These are phyloP conservation scores for Raffaelea albimanens DNA, from an alignment of 2,329 filamentous ascomycete species.

Conservation along the genomic window DNA sequence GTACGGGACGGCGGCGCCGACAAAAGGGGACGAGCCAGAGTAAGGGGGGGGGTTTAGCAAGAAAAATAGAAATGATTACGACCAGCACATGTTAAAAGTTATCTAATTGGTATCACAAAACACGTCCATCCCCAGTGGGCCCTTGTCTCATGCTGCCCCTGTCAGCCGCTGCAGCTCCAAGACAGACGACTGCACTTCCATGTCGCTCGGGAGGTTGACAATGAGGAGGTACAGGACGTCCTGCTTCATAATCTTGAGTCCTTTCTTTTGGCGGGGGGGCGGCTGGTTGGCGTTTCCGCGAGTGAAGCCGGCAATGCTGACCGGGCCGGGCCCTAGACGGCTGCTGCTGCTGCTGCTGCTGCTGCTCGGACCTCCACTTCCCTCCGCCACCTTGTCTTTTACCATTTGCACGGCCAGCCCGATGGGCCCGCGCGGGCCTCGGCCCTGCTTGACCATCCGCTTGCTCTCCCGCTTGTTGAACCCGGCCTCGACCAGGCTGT, in stretches of 20 bases:
- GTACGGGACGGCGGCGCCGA: slow-evolving; percentile 20
- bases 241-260: slow-evolving; percentile 16
- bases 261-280: neutral
- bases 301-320: neutral
- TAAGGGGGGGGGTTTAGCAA: too few relatives aligned
- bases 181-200: slow-evolving; percentile 24
- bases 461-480: neutral
- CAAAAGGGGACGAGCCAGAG: slow-evolving; percentile 1
- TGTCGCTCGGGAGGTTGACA: slow-evolving; percentile 36
- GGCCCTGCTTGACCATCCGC: neutral
- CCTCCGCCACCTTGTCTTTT: too few relatives aligned
- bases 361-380: neutral
- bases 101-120: too few relatives aligned
- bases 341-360: neutral
- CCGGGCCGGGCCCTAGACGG: neutral
- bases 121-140: too few relatives aligned
- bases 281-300: neutral
- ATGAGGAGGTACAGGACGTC: slow-evolving; percentile 41
- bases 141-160: too few relatives aligned
- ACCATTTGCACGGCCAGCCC: too few relatives aligned
- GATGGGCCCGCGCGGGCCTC: neutral
- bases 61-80: too few relatives aligned
- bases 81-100: too few relatives aligned
- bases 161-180: slow-evolving; percentile 4
- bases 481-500: neutral